Base-by-base conservation (phyloP, 83 land plant genomes). In the Diphasiastrum complanatum region DNA sequence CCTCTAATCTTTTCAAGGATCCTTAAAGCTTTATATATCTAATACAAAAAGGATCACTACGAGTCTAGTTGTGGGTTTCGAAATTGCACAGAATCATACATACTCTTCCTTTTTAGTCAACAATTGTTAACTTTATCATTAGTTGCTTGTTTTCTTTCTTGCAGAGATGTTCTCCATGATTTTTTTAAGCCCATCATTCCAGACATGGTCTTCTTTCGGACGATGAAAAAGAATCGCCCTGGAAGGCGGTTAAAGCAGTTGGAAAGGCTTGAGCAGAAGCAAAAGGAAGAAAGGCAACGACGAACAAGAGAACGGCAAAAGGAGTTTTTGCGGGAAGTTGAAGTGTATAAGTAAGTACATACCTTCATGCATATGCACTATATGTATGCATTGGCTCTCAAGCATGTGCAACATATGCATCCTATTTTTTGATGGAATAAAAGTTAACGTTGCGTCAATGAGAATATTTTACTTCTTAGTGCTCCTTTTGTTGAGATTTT, bases 111-210 rank as follows among this genome's bases (percentile, higher is more conserved):
- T 23, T 55, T 28, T n/a, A n/a, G n/a, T n/a, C n/a, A n/a, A n/a
- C n/a, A n/a, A n/a, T n/a, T n/a, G n/a, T n/a, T n/a, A n/a, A n/a
- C n/a, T n/a, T n/a, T n/a, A n/a, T n/a, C n/a, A n/a, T n/a, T n/a
- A n/a, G n/a, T n/a, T n/a, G n/a, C n/a, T n/a, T n/a, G n/a, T n/a
- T n/a, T n/a, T n/a, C n/a, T n/a, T n/a, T n/a, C n/a, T n/a, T n/a
- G n/a, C 89, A 95, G 99, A 75, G 91, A 89, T 29, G 78, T 95
- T 48, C 64, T 95, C 48, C 82, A 82, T 69, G 99, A 95, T 62
- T 89, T 89, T 61, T 89, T 86, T 64, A 89, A 89, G 68, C 86
- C 93, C 20, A 68, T 89, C 36, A 58, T 66, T 20, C 33, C 80
- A 48, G 87, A 89, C 19, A 75, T 89, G 69, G 97, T 83, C 26